phyloP scores from a whole-genome alignment of 129 eudicot species.

The Artemisia argyi region DNA sequence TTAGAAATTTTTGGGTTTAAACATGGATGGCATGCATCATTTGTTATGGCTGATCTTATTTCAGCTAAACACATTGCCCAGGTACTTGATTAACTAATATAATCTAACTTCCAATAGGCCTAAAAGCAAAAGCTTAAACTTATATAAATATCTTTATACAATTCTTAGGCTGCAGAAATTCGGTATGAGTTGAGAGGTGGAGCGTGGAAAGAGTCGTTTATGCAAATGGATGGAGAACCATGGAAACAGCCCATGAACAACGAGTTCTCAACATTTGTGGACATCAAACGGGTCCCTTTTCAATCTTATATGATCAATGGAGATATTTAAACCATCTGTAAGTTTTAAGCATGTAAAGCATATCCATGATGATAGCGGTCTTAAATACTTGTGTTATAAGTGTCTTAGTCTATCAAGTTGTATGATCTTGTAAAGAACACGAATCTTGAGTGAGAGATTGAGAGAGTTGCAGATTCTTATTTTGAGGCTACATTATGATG shows the following conservation, averaged over 20 bases:
- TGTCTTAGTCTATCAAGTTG: constrained; percentile 8
- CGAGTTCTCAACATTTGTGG: constrained; percentile 83
- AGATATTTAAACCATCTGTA: constrained; percentile 14
- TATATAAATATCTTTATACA: not conserved
- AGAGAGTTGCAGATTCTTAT: constrained; percentile 22
- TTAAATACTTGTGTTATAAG: constrained; percentile 28
- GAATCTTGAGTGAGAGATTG: constrained; percentile 4
- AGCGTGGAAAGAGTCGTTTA: constrained; percentile 72
- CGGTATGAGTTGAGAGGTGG: constrained; percentile 93
- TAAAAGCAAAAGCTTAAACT: not conserved
- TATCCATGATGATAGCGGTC: constrained; percentile 9
- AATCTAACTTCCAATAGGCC: not conserved
- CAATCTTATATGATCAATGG: constrained; percentile 79
- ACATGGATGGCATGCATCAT: constrained; percentile 99
- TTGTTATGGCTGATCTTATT: constrained; percentile 92
- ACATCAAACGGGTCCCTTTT: constrained; percentile 75
- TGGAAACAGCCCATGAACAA: constrained; percentile 90
- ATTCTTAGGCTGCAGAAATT: constrained; percentile 63
- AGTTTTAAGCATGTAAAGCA: constrained; percentile 14
- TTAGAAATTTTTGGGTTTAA: constrained; percentile 90
- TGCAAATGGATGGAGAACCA: constrained; percentile 99
- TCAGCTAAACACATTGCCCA: constrained; percentile 98
- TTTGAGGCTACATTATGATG: constrained; percentile 10
- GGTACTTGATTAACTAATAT: constrained; percentile 38
- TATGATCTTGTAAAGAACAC: constrained; percentile 28